phyloP scores from a whole-genome alignment of 2,329 filamentous ascomycete genomes.

The Colletotrichum musae region DNA sequence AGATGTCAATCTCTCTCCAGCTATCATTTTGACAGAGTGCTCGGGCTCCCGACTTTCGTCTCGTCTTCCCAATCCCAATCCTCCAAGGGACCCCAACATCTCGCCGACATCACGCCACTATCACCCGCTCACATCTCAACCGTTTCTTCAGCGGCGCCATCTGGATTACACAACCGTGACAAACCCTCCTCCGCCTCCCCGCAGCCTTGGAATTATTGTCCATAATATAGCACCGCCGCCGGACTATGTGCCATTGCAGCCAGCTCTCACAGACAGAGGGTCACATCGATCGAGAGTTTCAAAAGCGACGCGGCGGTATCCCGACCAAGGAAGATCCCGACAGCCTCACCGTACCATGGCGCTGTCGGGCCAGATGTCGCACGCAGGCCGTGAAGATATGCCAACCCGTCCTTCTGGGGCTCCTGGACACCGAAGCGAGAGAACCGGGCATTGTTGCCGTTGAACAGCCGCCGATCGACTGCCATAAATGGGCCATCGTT shows the following conservation, averaged over 20 bases:
- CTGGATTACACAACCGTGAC: slow-evolving; percentile 32
- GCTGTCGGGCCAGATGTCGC: slow-evolving; percentile 2
- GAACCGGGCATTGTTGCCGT: background rate
- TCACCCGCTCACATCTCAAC: slow-evolving; percentile 12
- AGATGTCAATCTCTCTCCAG: background rate
- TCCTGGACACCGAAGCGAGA: background rate
- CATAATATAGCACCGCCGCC: background rate
- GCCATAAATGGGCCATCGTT: slow-evolving; percentile 26
- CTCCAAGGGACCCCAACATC: slow-evolving; percentile 1
- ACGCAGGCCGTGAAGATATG: background rate
- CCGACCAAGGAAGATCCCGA: slow-evolving; percentile 28
- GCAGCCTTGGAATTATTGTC: background rate
- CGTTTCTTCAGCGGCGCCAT: slow-evolving; percentile 9
- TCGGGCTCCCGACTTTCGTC: slow-evolving; percentile 6
- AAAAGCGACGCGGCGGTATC: background rate
- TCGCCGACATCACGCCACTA: slow-evolving; percentile 28
- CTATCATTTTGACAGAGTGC: slow-evolving; percentile 16
- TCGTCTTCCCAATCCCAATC: slow-evolving; percentile 1
- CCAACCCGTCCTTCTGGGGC: background rate
- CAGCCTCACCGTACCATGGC: background rate
- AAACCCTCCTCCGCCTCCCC: background rate
- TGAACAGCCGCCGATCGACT: slow-evolving; percentile 7
- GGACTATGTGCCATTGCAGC: background rate
- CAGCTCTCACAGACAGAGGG: background rate
- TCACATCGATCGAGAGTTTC: slow-evolving; percentile 28